Evolutionary conservation across 768 basidiomycete genomes (phyloP).

Genomic region (Paxillus rubicundulus): DNA sequence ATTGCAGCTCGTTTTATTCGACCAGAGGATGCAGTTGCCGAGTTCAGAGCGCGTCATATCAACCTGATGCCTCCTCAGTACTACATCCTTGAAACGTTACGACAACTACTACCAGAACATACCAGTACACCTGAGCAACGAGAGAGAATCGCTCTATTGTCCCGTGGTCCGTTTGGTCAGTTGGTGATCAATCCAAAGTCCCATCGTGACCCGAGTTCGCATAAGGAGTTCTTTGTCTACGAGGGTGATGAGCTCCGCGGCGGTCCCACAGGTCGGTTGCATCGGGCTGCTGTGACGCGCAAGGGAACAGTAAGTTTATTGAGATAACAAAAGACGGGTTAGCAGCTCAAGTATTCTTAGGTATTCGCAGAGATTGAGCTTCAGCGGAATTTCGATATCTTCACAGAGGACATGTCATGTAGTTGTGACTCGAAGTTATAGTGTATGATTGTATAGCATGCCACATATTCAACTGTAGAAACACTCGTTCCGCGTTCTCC

Average conservation of each 20-base stretch:
- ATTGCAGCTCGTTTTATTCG: constrained; percentile 65
- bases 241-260: constrained; percentile 71
- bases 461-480: not conserved
- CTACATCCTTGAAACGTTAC: constrained; percentile 64
- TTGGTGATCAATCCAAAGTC: constrained; percentile 57
- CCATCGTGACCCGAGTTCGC: constrained; percentile 41
- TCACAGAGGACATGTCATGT: constrained; percentile 36
- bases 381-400: constrained; percentile 66
- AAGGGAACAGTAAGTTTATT: constrained; percentile 48
- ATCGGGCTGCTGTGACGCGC: constrained; percentile 51
- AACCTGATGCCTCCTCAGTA: constrained; percentile 73
- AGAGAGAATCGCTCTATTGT: constrained; percentile 43
- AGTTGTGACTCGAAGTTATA: not conserved
- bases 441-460: not conserved
- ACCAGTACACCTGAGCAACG: constrained; percentile 45
- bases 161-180: constrained; percentile 54
- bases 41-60: constrained; percentile 50
- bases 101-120: constrained; percentile 46
- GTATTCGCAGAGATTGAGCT: constrained; percentile 49
- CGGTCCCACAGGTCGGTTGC: constrained; percentile 55
- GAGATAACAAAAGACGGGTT: not conserved
- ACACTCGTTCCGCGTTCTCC: not conserved
- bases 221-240: constrained; percentile 52
- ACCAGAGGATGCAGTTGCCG: constrained; percentile 50
- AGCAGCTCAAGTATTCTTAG: constrained; percentile 30